Evolutionary conservation across 352 stramenopile species (phyloP).

Genomic region (Phytophthora parvispora): DNA sequence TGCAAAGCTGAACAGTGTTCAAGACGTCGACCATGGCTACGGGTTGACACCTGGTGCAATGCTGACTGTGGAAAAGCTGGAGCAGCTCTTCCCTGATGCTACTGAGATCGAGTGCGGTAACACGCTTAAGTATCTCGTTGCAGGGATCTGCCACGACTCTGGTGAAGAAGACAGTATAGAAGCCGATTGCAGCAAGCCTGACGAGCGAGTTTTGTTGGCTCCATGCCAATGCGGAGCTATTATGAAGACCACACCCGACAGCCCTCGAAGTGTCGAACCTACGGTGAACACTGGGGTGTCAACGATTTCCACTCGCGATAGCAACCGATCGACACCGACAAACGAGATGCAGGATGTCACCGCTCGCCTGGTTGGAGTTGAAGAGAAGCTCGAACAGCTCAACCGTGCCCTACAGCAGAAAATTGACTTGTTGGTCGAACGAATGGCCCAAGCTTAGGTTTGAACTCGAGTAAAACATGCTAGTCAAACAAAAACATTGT

Average conservation of each 20-base stretch:
- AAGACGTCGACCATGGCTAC: neutral
- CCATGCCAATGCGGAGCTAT: neutral
- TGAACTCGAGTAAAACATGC: neutral
- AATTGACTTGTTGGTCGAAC: constrained; percentile 5
- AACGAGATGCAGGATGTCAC: neutral
- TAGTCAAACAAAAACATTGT: neutral
- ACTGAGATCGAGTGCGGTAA: constrained; percentile 3
- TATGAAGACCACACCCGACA: neutral
- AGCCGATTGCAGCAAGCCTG: neutral
- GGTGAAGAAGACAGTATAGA: neutral
- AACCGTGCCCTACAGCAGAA: neutral
- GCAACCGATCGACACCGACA: neutral
- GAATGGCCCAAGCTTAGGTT: neutral
- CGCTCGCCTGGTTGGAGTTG: neutral
- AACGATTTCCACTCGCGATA: neutral
- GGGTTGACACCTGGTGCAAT: neutral
- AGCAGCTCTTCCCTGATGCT: neutral
- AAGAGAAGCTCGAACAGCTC: constrained; percentile 8
- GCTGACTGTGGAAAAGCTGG: neutral
- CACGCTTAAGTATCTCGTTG: constrained; percentile 3
- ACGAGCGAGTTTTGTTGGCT: neutral
- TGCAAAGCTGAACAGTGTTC: neutral
- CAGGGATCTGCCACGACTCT: neutral
- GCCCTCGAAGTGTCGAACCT: neutral
- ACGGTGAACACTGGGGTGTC: neutral